phyloP scores from a whole-genome alignment of 257 asterid genomes.

The Coffea canephora region DNA sequence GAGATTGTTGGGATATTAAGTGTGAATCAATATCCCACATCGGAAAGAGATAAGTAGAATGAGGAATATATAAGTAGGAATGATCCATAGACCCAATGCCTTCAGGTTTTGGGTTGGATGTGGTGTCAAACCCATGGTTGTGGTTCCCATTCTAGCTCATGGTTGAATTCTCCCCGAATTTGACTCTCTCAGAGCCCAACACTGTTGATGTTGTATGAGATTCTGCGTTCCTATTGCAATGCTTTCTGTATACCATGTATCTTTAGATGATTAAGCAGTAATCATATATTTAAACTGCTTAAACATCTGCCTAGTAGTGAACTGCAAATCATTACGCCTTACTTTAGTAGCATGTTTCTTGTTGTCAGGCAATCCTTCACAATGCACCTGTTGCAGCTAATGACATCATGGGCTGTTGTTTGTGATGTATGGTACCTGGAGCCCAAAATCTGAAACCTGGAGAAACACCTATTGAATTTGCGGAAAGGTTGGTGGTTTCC shows the following conservation, averaged over 20 bases:
- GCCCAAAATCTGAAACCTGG: slow-evolving; percentile 84
- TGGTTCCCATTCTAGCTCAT: too few relatives aligned
- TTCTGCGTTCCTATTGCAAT: not conserved
- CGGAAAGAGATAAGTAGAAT: too few relatives aligned
- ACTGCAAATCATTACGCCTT: not conserved
- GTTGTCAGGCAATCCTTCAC: slow-evolving; percentile 87
- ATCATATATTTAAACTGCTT: not conserved
- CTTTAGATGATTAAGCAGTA: not conserved
- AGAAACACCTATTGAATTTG: slow-evolving; percentile 92
- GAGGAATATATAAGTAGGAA: too few relatives aligned
- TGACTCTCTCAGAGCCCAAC: too few relatives aligned
- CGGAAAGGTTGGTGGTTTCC: slow-evolving; percentile 64
- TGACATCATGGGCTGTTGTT: slow-evolving; percentile 99
- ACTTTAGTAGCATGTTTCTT: not conserved
- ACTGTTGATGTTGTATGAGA: not conserved
- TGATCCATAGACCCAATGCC: too few relatives aligned
- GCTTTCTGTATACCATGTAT: not conserved
- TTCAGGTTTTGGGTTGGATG: too few relatives aligned
- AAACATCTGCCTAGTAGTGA: not conserved
- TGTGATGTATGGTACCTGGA: slow-evolving; percentile 99
- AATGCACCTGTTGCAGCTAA: slow-evolving; percentile 88
- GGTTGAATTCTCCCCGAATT: too few relatives aligned
- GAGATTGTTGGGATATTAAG: too few relatives aligned
- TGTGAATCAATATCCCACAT: too few relatives aligned
- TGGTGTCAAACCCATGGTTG: too few relatives aligned